Evolutionary conservation across 192 early-diverging fungal genomes (phyloP), one percentile per base, ranked within the genome.

Genomic region (Lunasporangiospora selenospora): DNA sequence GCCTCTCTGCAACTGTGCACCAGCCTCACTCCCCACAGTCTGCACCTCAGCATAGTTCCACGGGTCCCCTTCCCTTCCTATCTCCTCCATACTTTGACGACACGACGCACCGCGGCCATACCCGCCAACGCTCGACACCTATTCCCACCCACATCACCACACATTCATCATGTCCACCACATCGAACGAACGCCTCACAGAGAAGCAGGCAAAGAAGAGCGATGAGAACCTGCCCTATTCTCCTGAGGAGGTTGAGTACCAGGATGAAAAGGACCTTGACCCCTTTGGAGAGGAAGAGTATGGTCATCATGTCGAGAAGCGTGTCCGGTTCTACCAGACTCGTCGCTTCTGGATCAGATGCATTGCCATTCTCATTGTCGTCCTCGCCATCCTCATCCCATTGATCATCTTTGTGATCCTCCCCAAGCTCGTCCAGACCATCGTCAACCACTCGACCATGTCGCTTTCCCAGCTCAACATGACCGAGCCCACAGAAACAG

Each of bases 301-400:
- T 32, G 66, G 51, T 7, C 66, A 71, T n/a, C 47, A 21, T 1
- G 67, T 41, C 19, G 58, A 55, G 32, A 71, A 71, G 34, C 46
- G 59, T 47, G 38, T 29, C 29, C 73, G 63, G 12, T 83, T 81
- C 36, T 83, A 83, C 33, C 65, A 77, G 34, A 69, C 75, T 11
- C 81, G 73, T 37, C 75, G 80, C 12, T 83, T 75, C 53, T 83
- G 81, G 83, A 62, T 77, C 41, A 53, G 64, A 10, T 85, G 83
- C 49, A 21, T 41, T 11, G 37, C 76, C 31, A 65, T 81, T 42
- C 46, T 52, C 11, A 43, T 79, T 29, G 58, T 85, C 19, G 1
- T 80, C 29, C 30, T 81, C 19, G 69, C 77, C 36, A 77, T 82
- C 41, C 38, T 81, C 37, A 67, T 85, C 9, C 75, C 75, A 19